Conservation (phyloP, 2,329 filamentous ascomycete species). For the Claviceps paspali region DNA sequence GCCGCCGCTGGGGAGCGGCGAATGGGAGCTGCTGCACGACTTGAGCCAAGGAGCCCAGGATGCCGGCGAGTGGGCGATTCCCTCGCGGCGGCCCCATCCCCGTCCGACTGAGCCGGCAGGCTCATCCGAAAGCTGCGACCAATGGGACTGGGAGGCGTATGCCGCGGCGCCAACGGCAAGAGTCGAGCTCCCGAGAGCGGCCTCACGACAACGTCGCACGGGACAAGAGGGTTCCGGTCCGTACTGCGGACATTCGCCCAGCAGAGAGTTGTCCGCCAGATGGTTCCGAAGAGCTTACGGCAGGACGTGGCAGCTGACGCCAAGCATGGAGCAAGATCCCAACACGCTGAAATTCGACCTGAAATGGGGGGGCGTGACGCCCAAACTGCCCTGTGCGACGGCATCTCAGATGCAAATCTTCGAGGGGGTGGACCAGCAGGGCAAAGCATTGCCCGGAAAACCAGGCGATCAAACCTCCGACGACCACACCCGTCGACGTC, state of each 20-base stretch:
- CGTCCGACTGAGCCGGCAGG: constrained; percentile 1
- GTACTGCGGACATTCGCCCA: constrained; percentile 19
- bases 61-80: constrained; percentile 21
- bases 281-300: constrained; percentile 33
- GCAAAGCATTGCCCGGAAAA: constrained; percentile 7
- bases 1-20: constrained; percentile 35
- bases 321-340: constrained; percentile 23
- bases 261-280: constrained; percentile 21
- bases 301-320: constrained; percentile 28
- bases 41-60: constrained; percentile 27
- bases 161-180: constrained; percentile 22
- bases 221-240: constrained; percentile 22
- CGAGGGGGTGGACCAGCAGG: constrained; percentile 23
- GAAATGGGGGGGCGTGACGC: constrained; percentile 29
- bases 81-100: constrained; percentile 15
- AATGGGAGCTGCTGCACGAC: constrained; percentile 40
- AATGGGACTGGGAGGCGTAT: constrained; percentile 29
- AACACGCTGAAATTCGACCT: constrained; percentile 20
- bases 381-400: constrained; percentile 15
- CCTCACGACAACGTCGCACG: constrained; percentile 18
- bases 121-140: background rate
- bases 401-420: constrained; percentile 30
- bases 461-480: constrained; percentile 1
- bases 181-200: constrained; percentile 22
- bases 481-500: too few species aligned